Evolutionary conservation across 495 filamentous ascomycete species (phyloP).

Genomic region (Aspergillus steynii): DNA sequence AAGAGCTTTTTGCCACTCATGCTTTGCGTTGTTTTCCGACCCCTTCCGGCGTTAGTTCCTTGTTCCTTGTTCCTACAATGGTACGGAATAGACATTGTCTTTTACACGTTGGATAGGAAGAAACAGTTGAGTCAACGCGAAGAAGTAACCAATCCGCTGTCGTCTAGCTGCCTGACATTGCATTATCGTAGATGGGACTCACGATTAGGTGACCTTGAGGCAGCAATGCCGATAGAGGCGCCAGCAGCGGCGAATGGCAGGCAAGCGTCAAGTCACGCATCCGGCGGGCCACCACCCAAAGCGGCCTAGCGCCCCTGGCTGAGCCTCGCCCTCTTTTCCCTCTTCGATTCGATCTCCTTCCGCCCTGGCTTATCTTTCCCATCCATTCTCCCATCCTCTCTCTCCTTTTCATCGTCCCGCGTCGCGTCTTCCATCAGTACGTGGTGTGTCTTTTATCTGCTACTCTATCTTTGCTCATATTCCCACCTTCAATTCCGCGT

Average conservation of each 20-base stretch:
- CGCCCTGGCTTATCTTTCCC: conserved; percentile 15
- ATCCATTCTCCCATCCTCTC: conserved; percentile 10
- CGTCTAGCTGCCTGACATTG: too few species aligned
- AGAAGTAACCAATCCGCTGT: neutral
- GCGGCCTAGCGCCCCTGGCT: conserved; percentile 16
- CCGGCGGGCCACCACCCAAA: conserved; percentile 2
- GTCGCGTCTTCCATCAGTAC: conserved; percentile 20
- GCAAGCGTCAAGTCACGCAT: neutral
- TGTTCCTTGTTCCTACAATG: neutral
- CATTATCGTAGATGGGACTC: too few species aligned
- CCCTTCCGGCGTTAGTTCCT: too few species aligned
- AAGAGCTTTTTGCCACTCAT: neutral
- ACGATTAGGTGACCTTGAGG: neutral
- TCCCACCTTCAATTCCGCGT: conserved; percentile 9
- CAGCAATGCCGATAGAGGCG: neutral
- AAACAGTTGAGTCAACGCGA: neutral
- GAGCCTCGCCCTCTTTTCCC: conserved; percentile 11
- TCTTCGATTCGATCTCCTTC: conserved; percentile 6
- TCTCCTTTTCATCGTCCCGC: conserved; percentile 21
- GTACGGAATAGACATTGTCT: neutral
- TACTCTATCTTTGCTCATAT: conserved; percentile 19
- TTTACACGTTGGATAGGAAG: neutral
- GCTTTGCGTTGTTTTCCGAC: too few species aligned
- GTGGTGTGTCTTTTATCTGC: conserved; percentile 11
- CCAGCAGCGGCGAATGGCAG: neutral